phyloP scores from a whole-genome alignment of 257 asterid species.

The Fraxinus quadrangulata region DNA sequence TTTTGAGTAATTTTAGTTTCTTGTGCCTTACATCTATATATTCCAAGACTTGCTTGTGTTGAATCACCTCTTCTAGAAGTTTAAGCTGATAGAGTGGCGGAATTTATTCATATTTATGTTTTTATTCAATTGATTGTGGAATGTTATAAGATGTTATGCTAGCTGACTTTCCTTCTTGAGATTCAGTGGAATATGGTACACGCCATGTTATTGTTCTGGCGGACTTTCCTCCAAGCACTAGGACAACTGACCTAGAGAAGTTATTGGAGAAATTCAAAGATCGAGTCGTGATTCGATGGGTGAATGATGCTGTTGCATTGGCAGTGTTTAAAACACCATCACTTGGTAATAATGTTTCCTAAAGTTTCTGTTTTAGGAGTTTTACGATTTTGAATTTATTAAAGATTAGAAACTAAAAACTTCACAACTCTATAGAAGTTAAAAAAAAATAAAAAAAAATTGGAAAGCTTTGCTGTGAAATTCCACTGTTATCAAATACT shows the following conservation, averaged over 20 bases:
- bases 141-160: conserved; percentile 8
- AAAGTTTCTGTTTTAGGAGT: conserved; percentile 5
- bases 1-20: neutral
- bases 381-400: conserved; percentile 8
- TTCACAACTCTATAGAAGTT: neutral
- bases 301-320: conserved; percentile 78
- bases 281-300: conserved; percentile 80
- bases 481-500: neutral
- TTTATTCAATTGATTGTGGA: conserved; percentile 32
- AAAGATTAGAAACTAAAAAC: neutral
- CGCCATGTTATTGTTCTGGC: conserved; percentile 76
- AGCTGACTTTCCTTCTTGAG: conserved; percentile 20
- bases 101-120: neutral
- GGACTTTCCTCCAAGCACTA: conserved; percentile 66
- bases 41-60: neutral
- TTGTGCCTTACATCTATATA: neutral
- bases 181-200: conserved; percentile 60
- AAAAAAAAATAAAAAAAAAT: neutral
- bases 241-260: conserved; percentile 77
- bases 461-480: conserved; percentile 7
- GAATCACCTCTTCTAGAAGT: neutral
- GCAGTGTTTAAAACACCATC: conserved; percentile 88
- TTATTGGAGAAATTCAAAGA: conserved; percentile 67
- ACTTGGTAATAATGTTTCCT: conserved; percentile 46
- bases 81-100: neutral